These are phyloP conservation scores for Candida xiaguanensis DNA, from an alignment of 805 yeast species.

Conservation along the genomic window DNA sequence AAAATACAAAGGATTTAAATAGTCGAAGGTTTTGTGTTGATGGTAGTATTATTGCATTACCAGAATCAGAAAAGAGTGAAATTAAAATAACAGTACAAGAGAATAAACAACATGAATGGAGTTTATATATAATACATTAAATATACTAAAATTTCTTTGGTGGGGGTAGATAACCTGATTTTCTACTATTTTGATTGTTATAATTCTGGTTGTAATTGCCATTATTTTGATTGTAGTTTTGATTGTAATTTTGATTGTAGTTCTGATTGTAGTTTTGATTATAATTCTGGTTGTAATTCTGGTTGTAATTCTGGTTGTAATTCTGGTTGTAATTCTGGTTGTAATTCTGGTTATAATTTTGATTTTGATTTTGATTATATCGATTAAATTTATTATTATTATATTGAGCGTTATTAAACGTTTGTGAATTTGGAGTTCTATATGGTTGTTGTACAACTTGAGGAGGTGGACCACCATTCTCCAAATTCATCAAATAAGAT, in stretches of 20 bases:
- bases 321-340: constrained; percentile 6
- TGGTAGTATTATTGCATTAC: constrained; percentile 47
- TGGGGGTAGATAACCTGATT: constrained; percentile 13
- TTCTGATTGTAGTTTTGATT: constrained; percentile 5
- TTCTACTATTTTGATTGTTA: constrained; percentile 1
- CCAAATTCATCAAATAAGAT: constrained; percentile 17
- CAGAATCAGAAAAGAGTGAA: constrained; percentile 15
- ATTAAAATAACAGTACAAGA: constrained; percentile 16
- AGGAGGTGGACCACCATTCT: constrained; percentile 8
- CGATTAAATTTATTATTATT: constrained; percentile 8
- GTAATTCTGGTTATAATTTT: constrained; percentile 10
- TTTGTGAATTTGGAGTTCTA: constrained; percentile 1
- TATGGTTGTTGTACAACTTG: neutral
- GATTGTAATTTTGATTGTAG: constrained; percentile 1
- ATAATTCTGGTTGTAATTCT: constrained; percentile 6
- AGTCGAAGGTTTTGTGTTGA: constrained; percentile 63
- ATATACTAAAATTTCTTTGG: neutral
- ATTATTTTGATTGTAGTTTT: neutral
- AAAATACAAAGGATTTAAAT: constrained; percentile 11
- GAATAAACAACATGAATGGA: constrained; percentile 21
- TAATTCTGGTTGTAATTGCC: neutral
- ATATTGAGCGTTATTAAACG: constrained; percentile 6
- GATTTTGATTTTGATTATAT: constrained; percentile 13
- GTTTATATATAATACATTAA: constrained; percentile 10
- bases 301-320: constrained; percentile 8